Conservation (phyloP, 2,329 filamentous ascomycete genomes). For the Xylariaceae sp. region DNA sequence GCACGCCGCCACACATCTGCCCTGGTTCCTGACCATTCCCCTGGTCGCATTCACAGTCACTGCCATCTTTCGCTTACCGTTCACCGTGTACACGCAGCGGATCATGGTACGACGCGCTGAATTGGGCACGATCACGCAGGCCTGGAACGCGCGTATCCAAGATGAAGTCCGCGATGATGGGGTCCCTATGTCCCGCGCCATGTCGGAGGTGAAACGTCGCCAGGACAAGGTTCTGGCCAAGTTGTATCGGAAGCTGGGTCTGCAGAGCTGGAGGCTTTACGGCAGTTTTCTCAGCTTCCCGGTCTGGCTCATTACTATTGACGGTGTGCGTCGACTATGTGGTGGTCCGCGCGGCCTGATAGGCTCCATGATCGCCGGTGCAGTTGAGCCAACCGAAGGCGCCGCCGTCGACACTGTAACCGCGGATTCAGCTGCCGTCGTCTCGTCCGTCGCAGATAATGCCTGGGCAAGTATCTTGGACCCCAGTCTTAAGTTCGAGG, state of each 20-base stretch:
- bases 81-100: conserved; percentile 37
- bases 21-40: conserved; percentile 52
- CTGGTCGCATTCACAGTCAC: conserved; percentile 45
- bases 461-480: conserved; percentile 25
- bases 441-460: background rate
- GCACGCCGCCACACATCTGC: conserved; percentile 40
- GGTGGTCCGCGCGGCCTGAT: conserved; percentile 37
- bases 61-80: conserved; percentile 43
- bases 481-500: conserved; percentile 43
- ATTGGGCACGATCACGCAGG: conserved; percentile 32
- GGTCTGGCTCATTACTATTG: conserved; percentile 47
- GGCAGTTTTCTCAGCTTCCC: conserved; percentile 39
- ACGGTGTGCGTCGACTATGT: conserved; percentile 45
- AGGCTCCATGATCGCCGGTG: conserved; percentile 28
- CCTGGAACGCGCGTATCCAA: conserved; percentile 32
- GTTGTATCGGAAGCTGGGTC: conserved; percentile 34
- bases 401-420: background rate
- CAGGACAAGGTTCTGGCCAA: conserved; percentile 21
- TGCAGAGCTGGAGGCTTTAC: conserved; percentile 45
- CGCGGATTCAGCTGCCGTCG: conserved; percentile 1
- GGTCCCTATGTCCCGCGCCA: conserved; percentile 1
- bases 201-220: conserved; percentile 29
- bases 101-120: conserved; percentile 29
- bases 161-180: conserved; percentile 20
- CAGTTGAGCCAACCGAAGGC: background rate